phyloP scores from a whole-genome alignment of 441 rosid genomes.

The Theobroma grandiflorum region DNA sequence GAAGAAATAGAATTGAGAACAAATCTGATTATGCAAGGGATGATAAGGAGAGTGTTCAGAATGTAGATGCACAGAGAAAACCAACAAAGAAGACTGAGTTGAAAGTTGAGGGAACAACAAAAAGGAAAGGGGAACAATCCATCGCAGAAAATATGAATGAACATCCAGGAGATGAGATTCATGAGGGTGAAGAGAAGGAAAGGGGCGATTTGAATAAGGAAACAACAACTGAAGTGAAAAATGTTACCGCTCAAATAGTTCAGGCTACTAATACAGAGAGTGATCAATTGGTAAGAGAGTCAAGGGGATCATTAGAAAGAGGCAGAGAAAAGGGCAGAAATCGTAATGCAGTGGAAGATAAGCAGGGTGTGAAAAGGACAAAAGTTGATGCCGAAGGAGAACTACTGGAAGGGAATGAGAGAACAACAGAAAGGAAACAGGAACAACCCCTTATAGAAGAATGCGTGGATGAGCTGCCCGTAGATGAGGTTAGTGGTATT shows the following conservation, averaged over 20 bases:
- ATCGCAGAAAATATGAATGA: background rate
- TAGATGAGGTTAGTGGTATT: constrained; percentile 27
- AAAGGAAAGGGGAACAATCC: background rate
- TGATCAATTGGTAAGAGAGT: background rate
- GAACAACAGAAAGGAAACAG: constrained; percentile 20
- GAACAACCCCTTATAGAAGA: constrained; percentile 16
- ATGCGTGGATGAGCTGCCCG: background rate
- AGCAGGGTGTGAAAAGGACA: background rate
- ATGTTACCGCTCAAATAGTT: background rate
- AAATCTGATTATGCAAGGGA: too few species aligned
- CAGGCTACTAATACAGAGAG: background rate
- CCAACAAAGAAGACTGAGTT: background rate
- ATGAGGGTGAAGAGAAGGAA: constrained; percentile 25
- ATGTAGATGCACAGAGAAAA: background rate
- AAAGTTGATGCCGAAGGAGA: constrained; percentile 2
- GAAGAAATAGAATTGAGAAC: background rate
- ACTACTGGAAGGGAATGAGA: constrained; percentile 20
- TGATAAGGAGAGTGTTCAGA: background rate
- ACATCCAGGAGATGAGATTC: background rate
- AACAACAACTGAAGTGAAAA: constrained; percentile 2
- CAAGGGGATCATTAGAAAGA: constrained; percentile 2
- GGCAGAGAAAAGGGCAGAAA: background rate
- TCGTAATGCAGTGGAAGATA: background rate
- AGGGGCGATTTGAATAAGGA: background rate
- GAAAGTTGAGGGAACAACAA: background rate